A percentile compares a stretch with the other conserved stretches of the same genome.
Evolutionary conservation across 164 flowering plant species (phyloP).

Genomic region (Macadamia integrifolia): DNA sequence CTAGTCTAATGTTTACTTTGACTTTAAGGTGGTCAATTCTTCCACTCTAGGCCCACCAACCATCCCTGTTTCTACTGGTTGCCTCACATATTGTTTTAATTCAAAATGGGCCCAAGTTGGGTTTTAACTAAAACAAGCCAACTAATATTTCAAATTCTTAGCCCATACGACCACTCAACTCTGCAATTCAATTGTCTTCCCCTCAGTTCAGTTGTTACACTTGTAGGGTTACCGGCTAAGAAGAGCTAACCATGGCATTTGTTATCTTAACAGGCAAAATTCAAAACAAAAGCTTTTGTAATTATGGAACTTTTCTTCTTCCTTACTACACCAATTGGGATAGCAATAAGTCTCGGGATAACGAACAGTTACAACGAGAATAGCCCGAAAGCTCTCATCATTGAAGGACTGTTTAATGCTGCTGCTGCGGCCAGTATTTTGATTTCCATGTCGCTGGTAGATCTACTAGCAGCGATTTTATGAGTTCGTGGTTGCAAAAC

Average conservation of each 20-base stretch:
- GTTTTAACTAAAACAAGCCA: no score
- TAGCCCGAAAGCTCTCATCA: constrained; percentile 16
- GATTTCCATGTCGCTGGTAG: constrained; percentile 29
- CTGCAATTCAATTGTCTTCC: no score
- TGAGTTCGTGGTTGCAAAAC: constrained; percentile 22
- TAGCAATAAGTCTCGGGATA: constrained; percentile 18
- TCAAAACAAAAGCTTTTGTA: constrained; percentile 5
- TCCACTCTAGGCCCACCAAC: no score
- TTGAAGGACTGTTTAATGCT: constrained; percentile 21
- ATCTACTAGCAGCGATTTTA: constrained; percentile 30
- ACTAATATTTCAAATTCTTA: no score
- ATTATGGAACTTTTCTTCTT: constrained; percentile 26
- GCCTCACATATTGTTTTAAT: no score
- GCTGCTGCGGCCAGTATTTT: constrained; percentile 26
- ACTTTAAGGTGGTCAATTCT: no score
- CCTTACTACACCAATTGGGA: constrained; percentile 27
- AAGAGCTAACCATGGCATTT: not conserved
- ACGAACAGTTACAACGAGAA: constrained; percentile 13
- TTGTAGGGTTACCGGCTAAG: no score
- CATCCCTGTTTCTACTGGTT: no score
- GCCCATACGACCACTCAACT: no score
- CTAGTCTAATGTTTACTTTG: no score
- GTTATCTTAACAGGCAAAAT: constrained; percentile 15
- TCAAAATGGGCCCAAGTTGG: no score
- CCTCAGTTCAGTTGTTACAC: no score